These are phyloP conservation scores for Melanopsichium pennsylvanicum DNA, from an alignment of 1,284 basidiomycete genomes.

Conservation along the genomic window DNA sequence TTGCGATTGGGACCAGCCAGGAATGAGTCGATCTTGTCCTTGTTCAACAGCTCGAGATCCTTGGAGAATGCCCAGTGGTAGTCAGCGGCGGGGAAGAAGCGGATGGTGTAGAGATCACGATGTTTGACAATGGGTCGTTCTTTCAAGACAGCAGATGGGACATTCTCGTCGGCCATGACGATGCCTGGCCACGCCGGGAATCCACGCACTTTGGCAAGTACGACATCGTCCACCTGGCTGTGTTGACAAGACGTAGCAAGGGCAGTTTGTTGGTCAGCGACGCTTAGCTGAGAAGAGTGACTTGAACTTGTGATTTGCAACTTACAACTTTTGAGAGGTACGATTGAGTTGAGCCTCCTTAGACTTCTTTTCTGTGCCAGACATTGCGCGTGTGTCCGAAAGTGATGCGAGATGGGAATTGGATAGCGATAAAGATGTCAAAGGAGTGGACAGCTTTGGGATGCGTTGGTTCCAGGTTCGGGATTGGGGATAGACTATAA, in stretches of 20 bases:
- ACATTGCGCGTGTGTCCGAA: slow-evolving; percentile 5
- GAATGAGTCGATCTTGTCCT: slow-evolving; percentile 83
- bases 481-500: too few relatives aligned
- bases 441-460: neutral
- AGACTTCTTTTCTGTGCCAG: slow-evolving; percentile 41
- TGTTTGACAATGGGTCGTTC: slow-evolving; percentile 78
- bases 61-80: slow-evolving; percentile 84
- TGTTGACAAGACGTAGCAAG: neutral
- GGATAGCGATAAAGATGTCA: neutral
- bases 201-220: slow-evolving; percentile 90
- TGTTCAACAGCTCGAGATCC: slow-evolving; percentile 80
- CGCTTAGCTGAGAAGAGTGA: too few relatives aligned
- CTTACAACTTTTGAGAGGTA: slow-evolving; percentile 34
- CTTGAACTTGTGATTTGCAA: neutral
- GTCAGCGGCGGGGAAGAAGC: slow-evolving; percentile 89
- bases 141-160: slow-evolving; percentile 72
- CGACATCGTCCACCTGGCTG: slow-evolving; percentile 74
- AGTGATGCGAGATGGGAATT: neutral
- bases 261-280: too few relatives aligned
- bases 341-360: slow-evolving; percentile 41
- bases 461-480: too few relatives aligned
- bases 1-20: slow-evolving; percentile 77
- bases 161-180: slow-evolving; percentile 78
- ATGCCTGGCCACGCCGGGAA: slow-evolving; percentile 91
- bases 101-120: slow-evolving; percentile 77